phyloP scores from a whole-genome alignment of 345 rosid species.

The Salix udensis region DNA sequence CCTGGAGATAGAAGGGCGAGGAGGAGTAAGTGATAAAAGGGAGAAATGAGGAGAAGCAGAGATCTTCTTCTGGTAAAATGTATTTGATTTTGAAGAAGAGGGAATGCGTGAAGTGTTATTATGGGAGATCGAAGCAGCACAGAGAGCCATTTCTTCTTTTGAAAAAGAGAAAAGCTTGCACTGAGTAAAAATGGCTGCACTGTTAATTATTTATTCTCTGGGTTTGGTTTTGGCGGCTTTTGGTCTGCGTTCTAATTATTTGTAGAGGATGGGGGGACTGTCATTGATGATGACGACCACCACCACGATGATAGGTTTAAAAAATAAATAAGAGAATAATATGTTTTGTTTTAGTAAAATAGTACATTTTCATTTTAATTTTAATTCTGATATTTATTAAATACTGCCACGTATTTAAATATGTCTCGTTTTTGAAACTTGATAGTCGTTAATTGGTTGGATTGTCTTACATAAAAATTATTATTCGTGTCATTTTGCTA shows the following conservation, averaged over 20 bases:
- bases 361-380: too few species aligned
- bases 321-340: too few species aligned
- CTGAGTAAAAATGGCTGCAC: not conserved
- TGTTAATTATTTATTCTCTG: not conserved
- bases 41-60: constrained; percentile 21
- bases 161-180: not conserved
- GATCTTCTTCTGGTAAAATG: constrained; percentile 12
- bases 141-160: constrained; percentile 25
- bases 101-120: constrained; percentile 9
- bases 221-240: not conserved
- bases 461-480: too few species aligned
- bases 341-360: too few species aligned
- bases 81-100: constrained; percentile 5
- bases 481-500: too few species aligned
- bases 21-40: not conserved
- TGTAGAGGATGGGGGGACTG: not conserved
- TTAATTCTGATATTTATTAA: too few species aligned
- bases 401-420: too few species aligned
- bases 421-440: too few species aligned
- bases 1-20: not conserved
- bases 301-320: not conserved
- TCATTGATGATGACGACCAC: not conserved
- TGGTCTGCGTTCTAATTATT: not conserved
- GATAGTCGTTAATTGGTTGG: too few species aligned
- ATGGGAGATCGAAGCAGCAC: constrained; percentile 24